Conservation (phyloP, 805 yeast species). For the Grigorovia yakushimaensis region DNA sequence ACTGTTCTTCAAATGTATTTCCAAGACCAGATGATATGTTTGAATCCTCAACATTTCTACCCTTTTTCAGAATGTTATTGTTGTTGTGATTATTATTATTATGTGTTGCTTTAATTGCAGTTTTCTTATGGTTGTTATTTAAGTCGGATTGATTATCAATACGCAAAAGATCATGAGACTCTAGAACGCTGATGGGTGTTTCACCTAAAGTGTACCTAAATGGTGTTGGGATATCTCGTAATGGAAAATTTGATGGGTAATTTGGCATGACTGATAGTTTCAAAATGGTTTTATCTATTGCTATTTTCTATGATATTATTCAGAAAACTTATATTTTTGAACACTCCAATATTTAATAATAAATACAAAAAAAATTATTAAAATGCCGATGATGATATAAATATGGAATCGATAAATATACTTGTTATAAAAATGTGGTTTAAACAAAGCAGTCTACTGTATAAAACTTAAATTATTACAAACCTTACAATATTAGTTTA, state of each 20-base stretch:
- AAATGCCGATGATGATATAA: neutral
- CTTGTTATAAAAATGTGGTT: neutral
- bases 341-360: neutral
- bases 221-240: conserved; percentile 21
- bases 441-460: neutral
- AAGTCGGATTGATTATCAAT: neutral
- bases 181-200: neutral
- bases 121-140: neutral
- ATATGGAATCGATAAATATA: neutral
- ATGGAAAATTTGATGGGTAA: conserved; percentile 16
- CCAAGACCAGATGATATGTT: neutral
- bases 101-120: neutral
- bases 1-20: neutral
- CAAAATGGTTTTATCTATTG: neutral
- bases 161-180: neutral
- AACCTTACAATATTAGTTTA: neutral
- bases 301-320: neutral
- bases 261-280: neutral
- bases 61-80: neutral
- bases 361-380: neutral
- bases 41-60: neutral
- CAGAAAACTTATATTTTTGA: neutral
- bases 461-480: neutral
- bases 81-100: neutral
- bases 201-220: conserved; percentile 6